phyloP scores from a whole-genome alignment of 108 stramenopile species.

The Discostella stelligeroides region DNA sequence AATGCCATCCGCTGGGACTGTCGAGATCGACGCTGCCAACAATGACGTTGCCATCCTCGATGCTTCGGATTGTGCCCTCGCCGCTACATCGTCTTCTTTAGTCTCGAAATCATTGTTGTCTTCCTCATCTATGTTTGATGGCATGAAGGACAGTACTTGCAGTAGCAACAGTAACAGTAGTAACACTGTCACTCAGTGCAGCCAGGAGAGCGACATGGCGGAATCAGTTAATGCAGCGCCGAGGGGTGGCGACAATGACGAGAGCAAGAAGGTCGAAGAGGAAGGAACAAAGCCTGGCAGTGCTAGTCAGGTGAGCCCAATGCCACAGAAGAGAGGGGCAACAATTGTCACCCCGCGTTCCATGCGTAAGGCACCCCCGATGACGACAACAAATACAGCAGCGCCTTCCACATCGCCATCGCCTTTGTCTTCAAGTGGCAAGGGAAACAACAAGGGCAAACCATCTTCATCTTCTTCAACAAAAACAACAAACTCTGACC shows the following conservation, averaged over 20 bases:
- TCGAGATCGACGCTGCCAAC: conserved; percentile 36
- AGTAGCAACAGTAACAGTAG: too few species aligned
- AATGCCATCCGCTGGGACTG: conserved; percentile 46
- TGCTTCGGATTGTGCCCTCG: conserved; percentile 16
- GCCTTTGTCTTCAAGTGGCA: neutral
- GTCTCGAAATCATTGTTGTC: neutral
- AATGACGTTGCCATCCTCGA: conserved; percentile 45
- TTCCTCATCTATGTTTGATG: too few species aligned
- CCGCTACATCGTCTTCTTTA: conserved; percentile 4
- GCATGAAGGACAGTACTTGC: too few species aligned
- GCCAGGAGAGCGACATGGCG: conserved; percentile 7
- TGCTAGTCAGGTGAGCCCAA: conserved; percentile 14
- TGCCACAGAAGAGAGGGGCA: conserved; percentile 17
- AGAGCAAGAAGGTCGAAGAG: neutral
- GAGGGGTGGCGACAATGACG: neutral
- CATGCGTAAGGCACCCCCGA: conserved; percentile 1
- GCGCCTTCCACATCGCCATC: neutral
- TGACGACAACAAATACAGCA: neutral
- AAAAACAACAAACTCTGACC: neutral
- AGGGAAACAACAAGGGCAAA: neutral
- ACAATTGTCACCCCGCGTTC: conserved; percentile 12
- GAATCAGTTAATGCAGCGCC: neutral
- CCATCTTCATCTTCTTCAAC: neutral
- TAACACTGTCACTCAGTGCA: neutral
- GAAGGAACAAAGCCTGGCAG: neutral